Conservation (phyloP, 1,284 basidiomycete genomes). For the Laetiporus sulphureus region DNA sequence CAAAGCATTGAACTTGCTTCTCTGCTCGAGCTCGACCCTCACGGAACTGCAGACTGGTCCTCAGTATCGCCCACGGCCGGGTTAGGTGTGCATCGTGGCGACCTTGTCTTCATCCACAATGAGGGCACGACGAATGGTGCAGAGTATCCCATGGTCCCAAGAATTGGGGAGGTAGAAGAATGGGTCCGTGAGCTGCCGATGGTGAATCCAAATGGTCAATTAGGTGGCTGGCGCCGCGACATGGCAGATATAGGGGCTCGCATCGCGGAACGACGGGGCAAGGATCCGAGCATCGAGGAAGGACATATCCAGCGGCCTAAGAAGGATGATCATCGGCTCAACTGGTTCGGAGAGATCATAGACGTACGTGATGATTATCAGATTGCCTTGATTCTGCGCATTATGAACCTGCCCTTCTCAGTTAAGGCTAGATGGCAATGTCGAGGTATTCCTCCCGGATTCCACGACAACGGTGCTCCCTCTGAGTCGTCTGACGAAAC, state of each 20-base stretch:
- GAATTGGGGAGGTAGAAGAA: slow-evolving; percentile 72
- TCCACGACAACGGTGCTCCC: slow-evolving; percentile 41
- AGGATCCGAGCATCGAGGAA: slow-evolving; percentile 32
- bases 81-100: slow-evolving; percentile 78
- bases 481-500: slow-evolving; percentile 58
- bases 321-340: slow-evolving; percentile 37
- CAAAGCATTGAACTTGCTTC: slow-evolving; percentile 62
- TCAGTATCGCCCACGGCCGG: slow-evolving; percentile 43
- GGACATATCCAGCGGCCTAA: slow-evolving; percentile 38
- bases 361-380: slow-evolving; percentile 41
- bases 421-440: slow-evolving; percentile 65
- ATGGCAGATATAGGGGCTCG: slow-evolving; percentile 57
- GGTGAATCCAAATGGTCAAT: slow-evolving; percentile 38
- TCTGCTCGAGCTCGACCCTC: slow-evolving; percentile 83
- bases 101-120: slow-evolving; percentile 76
- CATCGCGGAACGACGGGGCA: slow-evolving; percentile 45
- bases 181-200: slow-evolving; percentile 65
- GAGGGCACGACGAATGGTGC: slow-evolving; percentile 65
- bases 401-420: too few relatives aligned
- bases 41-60: slow-evolving; percentile 53
- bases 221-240: slow-evolving; percentile 61
- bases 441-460: slow-evolving; percentile 62
- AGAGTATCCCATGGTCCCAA: slow-evolving; percentile 57
- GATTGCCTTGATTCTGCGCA: too few relatives aligned
- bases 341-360: slow-evolving; percentile 78